Percentiles rank a stretch among this genome's conserved stretches.
Evolutionary conservation across 176 grass and related monocot species (phyloP).

Genomic region (Zea luxurians): DNA sequence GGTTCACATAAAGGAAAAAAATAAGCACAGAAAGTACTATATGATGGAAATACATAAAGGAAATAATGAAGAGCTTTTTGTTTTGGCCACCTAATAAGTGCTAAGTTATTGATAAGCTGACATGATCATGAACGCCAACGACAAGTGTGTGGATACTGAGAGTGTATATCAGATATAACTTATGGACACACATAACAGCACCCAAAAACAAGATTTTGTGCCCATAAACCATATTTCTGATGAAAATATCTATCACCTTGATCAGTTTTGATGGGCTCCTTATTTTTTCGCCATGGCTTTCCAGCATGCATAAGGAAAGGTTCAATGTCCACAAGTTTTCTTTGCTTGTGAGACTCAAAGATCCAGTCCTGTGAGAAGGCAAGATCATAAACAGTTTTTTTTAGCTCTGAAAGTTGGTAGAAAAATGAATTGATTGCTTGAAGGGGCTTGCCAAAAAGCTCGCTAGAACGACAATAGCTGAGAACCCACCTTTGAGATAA

Average conservation of each 20-base stretch:
- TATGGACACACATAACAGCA: neutral
- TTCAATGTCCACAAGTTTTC: slow-evolving; percentile 80
- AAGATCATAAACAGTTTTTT: slow-evolving; percentile 12
- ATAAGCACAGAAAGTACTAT: neutral
- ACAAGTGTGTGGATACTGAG: neutral
- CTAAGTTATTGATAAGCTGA: neutral
- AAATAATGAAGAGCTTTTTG: neutral
- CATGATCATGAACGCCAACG: neutral
- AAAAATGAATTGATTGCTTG: neutral
- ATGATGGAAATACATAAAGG: neutral
- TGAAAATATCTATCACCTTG: slow-evolving; percentile 52
- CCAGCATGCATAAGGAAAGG: slow-evolving; percentile 96
- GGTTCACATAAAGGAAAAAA: neutral
- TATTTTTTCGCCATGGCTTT: slow-evolving; percentile 78
- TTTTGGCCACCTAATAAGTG: neutral
- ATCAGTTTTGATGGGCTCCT: slow-evolving; percentile 41
- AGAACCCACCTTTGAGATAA: slow-evolving; percentile 74
- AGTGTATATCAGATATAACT: neutral
- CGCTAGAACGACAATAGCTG: neutral
- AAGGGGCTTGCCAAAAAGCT: neutral
- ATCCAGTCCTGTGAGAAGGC: slow-evolving; percentile 68
- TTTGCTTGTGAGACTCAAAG: slow-evolving; percentile 68
- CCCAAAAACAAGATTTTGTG: neutral
- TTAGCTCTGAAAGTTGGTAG: neutral
- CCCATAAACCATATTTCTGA: neutral